Evolutionary conservation across 257 asterid genomes (phyloP), one percentile per base, ranked within the genome.

Genomic region (Avicennia marina): DNA sequence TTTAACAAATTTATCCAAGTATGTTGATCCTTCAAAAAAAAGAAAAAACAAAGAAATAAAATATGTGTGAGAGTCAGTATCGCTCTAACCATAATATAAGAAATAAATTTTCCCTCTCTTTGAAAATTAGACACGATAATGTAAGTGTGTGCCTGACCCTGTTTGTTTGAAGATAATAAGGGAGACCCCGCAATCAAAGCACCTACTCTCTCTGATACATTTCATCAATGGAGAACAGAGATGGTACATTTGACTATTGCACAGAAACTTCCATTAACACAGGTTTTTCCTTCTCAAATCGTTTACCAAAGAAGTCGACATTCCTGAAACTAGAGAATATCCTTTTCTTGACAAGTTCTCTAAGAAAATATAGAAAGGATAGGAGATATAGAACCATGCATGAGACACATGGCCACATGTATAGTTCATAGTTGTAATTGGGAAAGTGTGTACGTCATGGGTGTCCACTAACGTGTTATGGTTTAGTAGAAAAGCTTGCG

Each of bases 141-240:
- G n/a, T n/a, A n/a, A n/a, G n/a, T n/a, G n/a, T n/a, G n/a, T n/a
- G n/a, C n/a, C n/a, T n/a, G n/a, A n/a, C n/a, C n/a, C n/a, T n/a
- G n/a, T n/a, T n/a, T n/a, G n/a, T n/a, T n/a, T n/a, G n/a, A n/a
- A n/a, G n/a, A n/a, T n/a, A n/a, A n/a, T n/a, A n/a, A n/a, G n/a
- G n/a, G n/a, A n/a, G n/a, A n/a, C n/a, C 20, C 70, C 70, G 63
- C 70, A 56, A 56, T 65, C 53, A 26, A 46, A 47, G 70, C 70
- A 56, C 41, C 50, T 6, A 12, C 40, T 42, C 40, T 32, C 18
- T 17, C 1, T 19, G 31, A 33, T 18, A 2, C 19, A 41, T 18
- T 21, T 18, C 4, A 22, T 22, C 15, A 56, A 31, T 57, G 43
- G 57, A 12, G 24, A 32, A 52, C 40, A 22, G 0, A 49, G 20